Evolutionary conservation across 2,329 filamentous ascomycete species (phyloP).

Genomic region (Epicoccum nigrum): DNA sequence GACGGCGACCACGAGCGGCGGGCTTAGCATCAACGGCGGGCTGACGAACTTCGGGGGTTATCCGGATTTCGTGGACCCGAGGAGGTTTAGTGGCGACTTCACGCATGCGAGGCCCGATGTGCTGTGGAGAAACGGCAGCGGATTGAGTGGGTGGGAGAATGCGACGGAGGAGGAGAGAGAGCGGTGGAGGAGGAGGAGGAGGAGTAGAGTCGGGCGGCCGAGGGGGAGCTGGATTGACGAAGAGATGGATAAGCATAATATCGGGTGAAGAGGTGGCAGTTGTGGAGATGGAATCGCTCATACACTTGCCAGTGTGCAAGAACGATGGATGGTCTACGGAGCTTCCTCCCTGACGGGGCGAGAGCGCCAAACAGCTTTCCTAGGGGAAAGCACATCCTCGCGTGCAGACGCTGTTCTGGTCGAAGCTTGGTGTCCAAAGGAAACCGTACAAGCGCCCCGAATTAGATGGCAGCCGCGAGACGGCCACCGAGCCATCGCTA

Average conservation of each 20-base stretch:
- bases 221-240: constrained; percentile 42
- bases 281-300: no score
- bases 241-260: constrained; percentile 44
- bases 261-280: constrained; percentile 24
- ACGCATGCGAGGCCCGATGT: constrained; percentile 27
- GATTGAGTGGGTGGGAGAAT: constrained; percentile 22
- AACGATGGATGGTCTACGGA: no score
- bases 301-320: no score
- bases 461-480: no score
- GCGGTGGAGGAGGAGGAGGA: constrained; percentile 25
- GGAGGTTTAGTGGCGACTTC: constrained; percentile 25
- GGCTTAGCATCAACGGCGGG: constrained; percentile 1
- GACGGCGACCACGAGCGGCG: constrained; percentile 10
- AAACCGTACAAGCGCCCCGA: no score
- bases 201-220: constrained; percentile 3
- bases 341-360: no score
- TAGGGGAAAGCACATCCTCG: no score
- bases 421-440: no score
- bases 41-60: constrained; percentile 19
- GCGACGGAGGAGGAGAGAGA: constrained; percentile 25
- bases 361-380: no score
- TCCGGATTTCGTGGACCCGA: constrained; percentile 40
- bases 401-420: no score
- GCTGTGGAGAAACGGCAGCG: neutral
- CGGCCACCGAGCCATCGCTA: no score